Evolutionary conservation across 2,329 filamentous ascomycete species (phyloP), one percentile per base, ranked within the genome.

Genomic region (Pseudocercospora cruenta): DNA sequence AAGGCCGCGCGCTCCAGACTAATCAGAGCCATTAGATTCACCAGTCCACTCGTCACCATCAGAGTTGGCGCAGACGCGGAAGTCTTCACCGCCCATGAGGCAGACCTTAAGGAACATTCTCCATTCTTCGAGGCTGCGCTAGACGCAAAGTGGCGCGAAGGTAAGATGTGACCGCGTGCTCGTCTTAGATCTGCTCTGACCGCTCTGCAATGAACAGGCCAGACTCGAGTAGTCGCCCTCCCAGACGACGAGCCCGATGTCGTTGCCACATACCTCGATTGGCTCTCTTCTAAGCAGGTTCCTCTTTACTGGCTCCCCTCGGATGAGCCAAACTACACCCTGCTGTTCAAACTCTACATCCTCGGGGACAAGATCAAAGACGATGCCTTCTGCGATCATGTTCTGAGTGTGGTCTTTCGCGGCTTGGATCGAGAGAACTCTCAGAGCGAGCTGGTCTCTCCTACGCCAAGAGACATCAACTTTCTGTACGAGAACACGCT

Each of bases 131-230:
- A 31, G 22, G 51, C 51, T 12, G 65, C 66, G 2, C 51, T 66
- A 9, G 39, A 66, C 26, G 39, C 53, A 26, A 65, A 63, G 24
- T 69, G 65, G 59, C 26, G 58, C 21, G 65, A 69, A 28, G 65
- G 65, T 28, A 65, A 16, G 63, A 62, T 14, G 24, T 39, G 12
- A 12, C 16, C 28, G 47, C 43, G 43, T 14, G 43, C 16, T 21
- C 4, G 1, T 16, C 4, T 10, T 6, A 45, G 14, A 45, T 16
- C 43, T 21, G 43, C 19, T 4, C 43, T 45, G 43, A 45, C 43
- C 4, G 19, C 8, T 31, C 28, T 31, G 43, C 43, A 9, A 45
- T n/a, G 43, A 10, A 45, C 10, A 45, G 43, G 22, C 7, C 28
- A 43, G n/a, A 55, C 43, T 5, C 31, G 54, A 9, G 45, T 51